Evolutionary conservation across 2,329 filamentous ascomycete genomes (phyloP).

Genomic region (Colletotrichum graminicola): DNA sequence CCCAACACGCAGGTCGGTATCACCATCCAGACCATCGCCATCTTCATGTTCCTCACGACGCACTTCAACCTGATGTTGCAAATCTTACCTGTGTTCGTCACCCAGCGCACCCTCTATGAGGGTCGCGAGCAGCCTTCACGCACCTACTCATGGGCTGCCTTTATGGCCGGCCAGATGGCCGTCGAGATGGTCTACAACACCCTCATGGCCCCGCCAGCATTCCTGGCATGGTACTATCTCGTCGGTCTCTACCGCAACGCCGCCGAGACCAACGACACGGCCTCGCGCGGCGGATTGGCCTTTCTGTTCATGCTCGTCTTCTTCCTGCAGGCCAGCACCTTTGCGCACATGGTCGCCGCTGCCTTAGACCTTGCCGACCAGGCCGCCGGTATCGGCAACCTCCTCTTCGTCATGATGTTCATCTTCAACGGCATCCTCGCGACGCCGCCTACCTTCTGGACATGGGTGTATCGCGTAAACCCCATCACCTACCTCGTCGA

Average conservation of each 20-base stretch:
- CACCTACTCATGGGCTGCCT: slow-evolving; percentile 75
- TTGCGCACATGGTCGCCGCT: slow-evolving; percentile 74
- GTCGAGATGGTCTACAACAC: slow-evolving; percentile 78
- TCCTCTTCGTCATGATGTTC: slow-evolving; percentile 72
- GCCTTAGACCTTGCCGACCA: slow-evolving; percentile 73
- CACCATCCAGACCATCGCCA: slow-evolving; percentile 77
- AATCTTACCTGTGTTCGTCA: slow-evolving; percentile 75
- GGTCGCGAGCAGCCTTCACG: slow-evolving; percentile 74
- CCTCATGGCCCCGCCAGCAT: slow-evolving; percentile 70
- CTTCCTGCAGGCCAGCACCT: slow-evolving; percentile 75
- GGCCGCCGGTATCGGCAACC: slow-evolving; percentile 71
- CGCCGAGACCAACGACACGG: slow-evolving; percentile 59
- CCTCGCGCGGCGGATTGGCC: slow-evolving; percentile 68
- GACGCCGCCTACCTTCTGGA: slow-evolving; percentile 81
- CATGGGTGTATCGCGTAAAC: slow-evolving; percentile 80
- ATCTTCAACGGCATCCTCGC: slow-evolving; percentile 81
- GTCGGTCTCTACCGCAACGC: slow-evolving; percentile 73
- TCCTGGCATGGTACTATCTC: slow-evolving; percentile 76
- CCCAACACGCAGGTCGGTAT: slow-evolving; percentile 72
- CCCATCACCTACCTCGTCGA: slow-evolving; percentile 81
- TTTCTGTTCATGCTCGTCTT: slow-evolving; percentile 74
- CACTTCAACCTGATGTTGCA: slow-evolving; percentile 75
- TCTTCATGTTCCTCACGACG: slow-evolving; percentile 80
- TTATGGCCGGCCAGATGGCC: slow-evolving; percentile 73
- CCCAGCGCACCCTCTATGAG: slow-evolving; percentile 75